A percentile compares a stretch with the other conserved stretches of the same genome.
Conservation (phyloP, 805 yeast genomes). For the Starmerella sp. region DNA sequence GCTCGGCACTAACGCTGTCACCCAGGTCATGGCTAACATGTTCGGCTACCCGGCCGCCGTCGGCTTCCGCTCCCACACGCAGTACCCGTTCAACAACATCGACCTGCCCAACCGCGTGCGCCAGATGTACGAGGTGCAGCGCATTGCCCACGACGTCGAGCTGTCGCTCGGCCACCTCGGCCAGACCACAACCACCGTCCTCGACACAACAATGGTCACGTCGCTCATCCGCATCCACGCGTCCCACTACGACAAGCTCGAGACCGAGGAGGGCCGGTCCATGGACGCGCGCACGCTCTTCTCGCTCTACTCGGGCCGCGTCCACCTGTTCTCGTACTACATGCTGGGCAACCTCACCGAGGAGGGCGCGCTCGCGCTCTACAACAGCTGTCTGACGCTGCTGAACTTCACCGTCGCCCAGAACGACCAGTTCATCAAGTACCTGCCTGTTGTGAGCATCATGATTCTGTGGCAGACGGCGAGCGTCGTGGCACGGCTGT, state of each 20-base stretch:
- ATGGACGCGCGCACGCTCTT: conserved; percentile 62
- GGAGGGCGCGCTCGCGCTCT: conserved; percentile 52
- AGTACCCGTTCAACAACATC: conserved; percentile 24
- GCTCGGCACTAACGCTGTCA: conserved; percentile 84
- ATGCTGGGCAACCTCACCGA: conserved; percentile 47
- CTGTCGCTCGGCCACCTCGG: conserved; percentile 16
- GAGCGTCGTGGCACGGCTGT: conserved; percentile 65
- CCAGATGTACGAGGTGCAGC: conserved; percentile 72
- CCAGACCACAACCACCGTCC: conserved; percentile 30
- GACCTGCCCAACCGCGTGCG: conserved; percentile 49
- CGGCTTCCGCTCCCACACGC: conserved; percentile 52
- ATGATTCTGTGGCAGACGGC: conserved; percentile 87
- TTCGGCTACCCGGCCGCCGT: conserved; percentile 93
- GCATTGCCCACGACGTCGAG: conserved; percentile 76
- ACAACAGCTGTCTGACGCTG: conserved; percentile 65
- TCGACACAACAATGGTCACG: conserved; percentile 58
- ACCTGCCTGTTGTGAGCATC: conserved; percentile 67
- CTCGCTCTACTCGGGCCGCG: conserved; percentile 57
- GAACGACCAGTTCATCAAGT: conserved; percentile 53
- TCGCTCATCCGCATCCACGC: conserved; percentile 63
- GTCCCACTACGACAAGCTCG: conserved; percentile 66
- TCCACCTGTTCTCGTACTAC: conserved; percentile 73
- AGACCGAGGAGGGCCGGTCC: conserved; percentile 37
- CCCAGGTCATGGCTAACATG: conserved; percentile 81
- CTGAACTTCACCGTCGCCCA: conserved; percentile 56